Base-by-base conservation (phyloP, 371 early-diverging fungal genomes). In the Cokeromyces recurvatus region DNA sequence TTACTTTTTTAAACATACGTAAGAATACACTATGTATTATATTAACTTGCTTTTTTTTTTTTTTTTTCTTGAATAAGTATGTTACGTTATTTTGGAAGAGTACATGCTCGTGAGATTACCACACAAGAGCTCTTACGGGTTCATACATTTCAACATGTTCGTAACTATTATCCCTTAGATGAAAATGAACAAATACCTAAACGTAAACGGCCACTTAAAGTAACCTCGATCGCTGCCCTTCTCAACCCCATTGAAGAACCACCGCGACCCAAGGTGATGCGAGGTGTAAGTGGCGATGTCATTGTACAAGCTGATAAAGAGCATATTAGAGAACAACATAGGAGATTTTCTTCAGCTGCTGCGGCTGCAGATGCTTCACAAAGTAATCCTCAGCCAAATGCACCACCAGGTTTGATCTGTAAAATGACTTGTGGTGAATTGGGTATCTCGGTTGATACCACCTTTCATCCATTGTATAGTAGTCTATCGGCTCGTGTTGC, bases 401-500 rank as follows among this genome's bases (percentile, higher is more conserved):
- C 67, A 9, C 80, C 78, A 9, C 78, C 79, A 12, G 71, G 61
- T 4, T 48, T 78, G 0, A 59, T 74, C 0, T 81, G 64, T 38
- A 68, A 76, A 24, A 79, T 79, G 77, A 66, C 61, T 14, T 78
- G 79, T 49, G 75, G 79, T 1, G 75, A 81, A 43, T 40, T 78
- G 27, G 81, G 77, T 16, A 78, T 77, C 58, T 67, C 75, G 4
- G 74, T 78, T 11, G 81, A 84, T 53, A 81, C 84, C 9, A 74
- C 83, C 4, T 84, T 75, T 55, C 73, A 74, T 51, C 77, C 79
- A 4, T 48, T 63, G 19, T 62, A 82, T 46, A 69, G 77, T 7
- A 68, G 69, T 35, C 54, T 68, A 2, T 76, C 79, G 1, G 83
- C 85, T 15, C 48, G 65, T 36, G 59, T 84, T 6, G 73, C 85